Evolutionary conservation across 257 asterid genomes (phyloP).

Genomic region (Petunia secreta): DNA sequence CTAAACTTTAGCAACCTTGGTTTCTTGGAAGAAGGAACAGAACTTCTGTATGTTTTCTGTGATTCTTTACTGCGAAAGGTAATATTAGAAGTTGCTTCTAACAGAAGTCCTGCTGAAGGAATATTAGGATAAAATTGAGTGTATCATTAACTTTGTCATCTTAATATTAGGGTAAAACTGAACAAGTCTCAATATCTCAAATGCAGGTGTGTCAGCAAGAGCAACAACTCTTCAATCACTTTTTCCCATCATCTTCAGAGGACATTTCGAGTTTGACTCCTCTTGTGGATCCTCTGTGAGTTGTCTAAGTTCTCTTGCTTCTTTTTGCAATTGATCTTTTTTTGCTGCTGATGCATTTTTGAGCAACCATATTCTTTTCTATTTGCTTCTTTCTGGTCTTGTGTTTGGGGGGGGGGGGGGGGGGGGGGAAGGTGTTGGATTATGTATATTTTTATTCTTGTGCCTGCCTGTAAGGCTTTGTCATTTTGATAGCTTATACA

Average conservation of each 20-base stretch:
- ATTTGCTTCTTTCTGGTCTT: background rate
- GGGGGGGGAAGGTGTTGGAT: background rate
- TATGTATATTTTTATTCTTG: background rate
- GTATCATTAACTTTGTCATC: background rate
- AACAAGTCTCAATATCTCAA: conserved; percentile 23
- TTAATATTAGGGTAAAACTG: background rate
- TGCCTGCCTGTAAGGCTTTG: background rate
- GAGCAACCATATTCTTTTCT: background rate
- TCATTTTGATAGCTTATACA: background rate
- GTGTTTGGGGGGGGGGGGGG: background rate
- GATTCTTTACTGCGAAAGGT: background rate
- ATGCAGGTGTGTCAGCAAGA: conserved; percentile 95
- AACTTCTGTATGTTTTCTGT: background rate
- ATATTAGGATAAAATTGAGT: background rate
- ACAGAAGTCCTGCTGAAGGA: background rate
- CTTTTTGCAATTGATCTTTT: conserved; percentile 15
- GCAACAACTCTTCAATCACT: conserved; percentile 89
- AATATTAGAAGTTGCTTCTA: background rate
- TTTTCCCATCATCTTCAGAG: conserved; percentile 97
- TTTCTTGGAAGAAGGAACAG: background rate
- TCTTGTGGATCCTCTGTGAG: conserved; percentile 90
- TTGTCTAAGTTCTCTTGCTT: conserved; percentile 31
- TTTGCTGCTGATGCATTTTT: background rate
- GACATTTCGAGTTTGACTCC: conserved; percentile 95
- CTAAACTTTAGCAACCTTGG: conserved; percentile 1